These are phyloP conservation scores for Penicillium occitanis DNA, from an alignment of 2,329 filamentous ascomycete genomes.

Conservation along the genomic window DNA sequence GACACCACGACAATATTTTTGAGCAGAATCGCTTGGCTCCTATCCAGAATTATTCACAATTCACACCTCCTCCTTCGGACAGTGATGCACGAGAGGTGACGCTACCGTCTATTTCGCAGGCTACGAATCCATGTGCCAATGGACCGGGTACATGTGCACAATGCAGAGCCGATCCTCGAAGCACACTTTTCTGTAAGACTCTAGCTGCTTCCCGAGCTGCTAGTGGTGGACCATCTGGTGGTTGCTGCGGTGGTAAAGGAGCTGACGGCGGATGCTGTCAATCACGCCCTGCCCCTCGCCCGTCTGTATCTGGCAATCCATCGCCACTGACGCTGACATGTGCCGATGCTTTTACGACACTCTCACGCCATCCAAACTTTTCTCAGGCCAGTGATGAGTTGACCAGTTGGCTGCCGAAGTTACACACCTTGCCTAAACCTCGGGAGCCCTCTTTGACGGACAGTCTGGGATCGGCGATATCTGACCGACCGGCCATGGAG, in stretches of 20 bases:
- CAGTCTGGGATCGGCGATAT: slow-evolving; percentile 24
- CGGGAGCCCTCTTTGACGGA: slow-evolving; percentile 35
- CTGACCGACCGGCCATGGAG: slow-evolving; percentile 61
- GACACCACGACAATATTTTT: slow-evolving; percentile 50
- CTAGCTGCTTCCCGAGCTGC: slow-evolving; percentile 62
- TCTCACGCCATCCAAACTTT: slow-evolving; percentile 75
- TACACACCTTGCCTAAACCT: slow-evolving; percentile 57
- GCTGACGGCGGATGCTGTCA: slow-evolving; percentile 64
- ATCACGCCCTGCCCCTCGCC: slow-evolving; percentile 32
- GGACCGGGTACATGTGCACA: slow-evolving; percentile 78
- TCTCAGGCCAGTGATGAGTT: slow-evolving; percentile 71
- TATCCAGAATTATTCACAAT: slow-evolving; percentile 48
- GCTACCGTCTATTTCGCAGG: slow-evolving; percentile 37
- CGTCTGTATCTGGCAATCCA: slow-evolving; percentile 34
- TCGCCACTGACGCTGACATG: slow-evolving; percentile 63
- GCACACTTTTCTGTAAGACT: slow-evolving; percentile 78
- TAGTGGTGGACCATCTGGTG: slow-evolving; percentile 47
- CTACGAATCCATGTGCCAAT: slow-evolving; percentile 55
- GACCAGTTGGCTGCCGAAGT: slow-evolving; percentile 71
- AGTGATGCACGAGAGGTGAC: slow-evolving; percentile 59
- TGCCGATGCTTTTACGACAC: slow-evolving; percentile 75
- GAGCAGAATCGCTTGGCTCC: slow-evolving; percentile 45
- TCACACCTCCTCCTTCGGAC: slow-evolving; percentile 55
- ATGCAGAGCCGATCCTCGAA: slow-evolving; percentile 73
- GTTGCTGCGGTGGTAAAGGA: slow-evolving; percentile 62